Percentiles rank a stretch among this genome's conserved stretches.
phyloP scores from a whole-genome alignment of 495 filamentous ascomycete genomes.

The Echria macrotheca region DNA sequence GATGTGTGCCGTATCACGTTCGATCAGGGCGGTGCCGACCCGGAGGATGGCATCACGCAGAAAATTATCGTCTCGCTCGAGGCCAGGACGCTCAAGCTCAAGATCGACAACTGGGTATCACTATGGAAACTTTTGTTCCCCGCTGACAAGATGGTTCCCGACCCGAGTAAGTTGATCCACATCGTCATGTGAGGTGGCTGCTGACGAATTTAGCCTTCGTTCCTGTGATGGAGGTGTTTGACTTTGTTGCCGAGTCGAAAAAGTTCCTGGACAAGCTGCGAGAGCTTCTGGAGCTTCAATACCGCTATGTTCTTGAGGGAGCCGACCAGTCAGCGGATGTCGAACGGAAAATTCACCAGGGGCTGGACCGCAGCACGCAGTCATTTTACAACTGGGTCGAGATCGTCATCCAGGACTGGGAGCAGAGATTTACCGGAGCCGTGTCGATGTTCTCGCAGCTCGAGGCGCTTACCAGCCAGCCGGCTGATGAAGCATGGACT shows the following conservation, averaged over 20 bases:
- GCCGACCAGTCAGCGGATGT: constrained; percentile 10
- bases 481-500: constrained; percentile 16
- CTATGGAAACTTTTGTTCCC: constrained; percentile 28
- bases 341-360: constrained; percentile 25
- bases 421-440: constrained; percentile 17
- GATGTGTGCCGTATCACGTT: constrained; percentile 20
- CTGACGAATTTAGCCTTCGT: constrained; percentile 18
- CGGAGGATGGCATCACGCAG: constrained; percentile 27
- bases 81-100: constrained; percentile 22
- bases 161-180: constrained; percentile 16
- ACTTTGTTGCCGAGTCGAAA: constrained; percentile 26
- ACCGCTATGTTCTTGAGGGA: constrained; percentile 23
- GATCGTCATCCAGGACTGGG: constrained; percentile 26
- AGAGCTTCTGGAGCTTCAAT: constrained; percentile 26
- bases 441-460: constrained; percentile 11
- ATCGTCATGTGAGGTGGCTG: neutral
- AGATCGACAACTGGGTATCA: constrained; percentile 29
- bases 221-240: constrained; percentile 30
- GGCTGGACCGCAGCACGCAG: constrained; percentile 21
- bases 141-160: constrained; percentile 18
- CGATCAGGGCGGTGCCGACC: constrained; percentile 23
- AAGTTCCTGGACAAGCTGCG: constrained; percentile 19
- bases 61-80: constrained; percentile 28
- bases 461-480: neutral
- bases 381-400: constrained; percentile 29